phyloP scores from a whole-genome alignment of 306 rosid genomes.

The Fagus crenata region DNA sequence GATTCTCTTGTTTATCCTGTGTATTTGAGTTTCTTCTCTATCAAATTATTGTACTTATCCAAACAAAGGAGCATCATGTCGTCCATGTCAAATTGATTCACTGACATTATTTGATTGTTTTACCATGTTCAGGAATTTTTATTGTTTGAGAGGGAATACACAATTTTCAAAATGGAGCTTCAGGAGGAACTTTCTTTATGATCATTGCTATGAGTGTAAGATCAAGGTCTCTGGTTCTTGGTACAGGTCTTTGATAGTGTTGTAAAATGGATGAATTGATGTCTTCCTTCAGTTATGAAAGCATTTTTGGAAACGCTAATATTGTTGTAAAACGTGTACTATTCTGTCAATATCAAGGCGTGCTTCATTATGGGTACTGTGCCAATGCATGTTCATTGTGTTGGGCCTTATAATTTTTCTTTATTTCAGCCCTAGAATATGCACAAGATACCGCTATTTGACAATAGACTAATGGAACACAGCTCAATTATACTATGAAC shows the following conservation, averaged over 20 bases:
- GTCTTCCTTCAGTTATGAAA: neutral
- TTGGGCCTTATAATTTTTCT: too few species aligned
- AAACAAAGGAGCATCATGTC: too few species aligned
- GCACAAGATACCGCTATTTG: too few species aligned
- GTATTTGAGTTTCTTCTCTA: neutral
- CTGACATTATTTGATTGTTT: slow-evolving; percentile 20
- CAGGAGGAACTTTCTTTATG: slow-evolving; percentile 37
- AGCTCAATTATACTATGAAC: too few species aligned
- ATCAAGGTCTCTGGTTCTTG: neutral
- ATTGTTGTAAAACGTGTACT: too few species aligned
- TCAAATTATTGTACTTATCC: neutral
- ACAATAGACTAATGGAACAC: too few species aligned
- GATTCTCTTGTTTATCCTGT: neutral
- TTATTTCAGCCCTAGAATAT: too few species aligned
- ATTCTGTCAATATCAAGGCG: too few species aligned
- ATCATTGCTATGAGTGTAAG: slow-evolving; percentile 13
- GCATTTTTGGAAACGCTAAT: too few species aligned
- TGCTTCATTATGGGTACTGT: too few species aligned
- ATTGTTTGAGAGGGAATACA: slow-evolving; percentile 73
- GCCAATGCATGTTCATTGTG: too few species aligned
- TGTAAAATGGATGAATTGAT: neutral
- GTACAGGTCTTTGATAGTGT: slow-evolving; percentile 4
- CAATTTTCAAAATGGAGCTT: slow-evolving; percentile 68
- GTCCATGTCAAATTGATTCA: neutral
- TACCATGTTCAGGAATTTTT: slow-evolving; percentile 60